Evolutionary conservation across 2,329 filamentous ascomycete genomes (phyloP).

Genomic region (Aspergillus proliferans): DNA sequence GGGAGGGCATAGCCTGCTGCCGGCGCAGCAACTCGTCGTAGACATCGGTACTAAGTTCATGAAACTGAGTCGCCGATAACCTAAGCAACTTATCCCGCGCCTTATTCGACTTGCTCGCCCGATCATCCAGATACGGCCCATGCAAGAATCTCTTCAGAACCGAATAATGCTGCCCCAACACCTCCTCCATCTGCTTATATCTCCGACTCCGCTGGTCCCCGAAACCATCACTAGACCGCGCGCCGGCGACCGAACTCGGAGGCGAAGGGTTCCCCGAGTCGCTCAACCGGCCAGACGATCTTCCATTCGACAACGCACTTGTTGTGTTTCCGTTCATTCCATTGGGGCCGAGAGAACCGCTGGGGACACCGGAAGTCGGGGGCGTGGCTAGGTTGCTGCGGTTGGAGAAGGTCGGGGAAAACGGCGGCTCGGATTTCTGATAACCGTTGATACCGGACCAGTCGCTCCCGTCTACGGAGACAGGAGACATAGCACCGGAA

Average conservation of each 20-base stretch:
- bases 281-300: constrained; percentile 18
- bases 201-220: constrained; percentile 58
- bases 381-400: constrained; percentile 56
- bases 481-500: constrained; percentile 72
- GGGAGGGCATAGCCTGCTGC: constrained; percentile 57
- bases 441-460: constrained; percentile 69
- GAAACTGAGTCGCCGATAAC: constrained; percentile 86
- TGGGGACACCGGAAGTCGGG: constrained; percentile 57
- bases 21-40: constrained; percentile 89
- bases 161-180: constrained; percentile 73
- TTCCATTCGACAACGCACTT: constrained; percentile 15
- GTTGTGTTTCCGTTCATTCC: constrained; percentile 17
- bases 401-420: constrained; percentile 46
- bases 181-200: constrained; percentile 56
- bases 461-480: constrained; percentile 75
- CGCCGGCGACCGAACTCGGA: constrained; percentile 69
- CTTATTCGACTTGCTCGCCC: constrained; percentile 71
- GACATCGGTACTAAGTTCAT: constrained; percentile 95
- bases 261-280: constrained; percentile 61
- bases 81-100: constrained; percentile 91
- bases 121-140: constrained; percentile 65
- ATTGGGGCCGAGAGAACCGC: constrained; percentile 56
- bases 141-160: constrained; percentile 71
- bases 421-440: constrained; percentile 40
- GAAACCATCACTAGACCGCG: constrained; percentile 61